Evolutionary conservation across 805 yeast genomes (phyloP).

Genomic region (Yarrowia sp.): DNA sequence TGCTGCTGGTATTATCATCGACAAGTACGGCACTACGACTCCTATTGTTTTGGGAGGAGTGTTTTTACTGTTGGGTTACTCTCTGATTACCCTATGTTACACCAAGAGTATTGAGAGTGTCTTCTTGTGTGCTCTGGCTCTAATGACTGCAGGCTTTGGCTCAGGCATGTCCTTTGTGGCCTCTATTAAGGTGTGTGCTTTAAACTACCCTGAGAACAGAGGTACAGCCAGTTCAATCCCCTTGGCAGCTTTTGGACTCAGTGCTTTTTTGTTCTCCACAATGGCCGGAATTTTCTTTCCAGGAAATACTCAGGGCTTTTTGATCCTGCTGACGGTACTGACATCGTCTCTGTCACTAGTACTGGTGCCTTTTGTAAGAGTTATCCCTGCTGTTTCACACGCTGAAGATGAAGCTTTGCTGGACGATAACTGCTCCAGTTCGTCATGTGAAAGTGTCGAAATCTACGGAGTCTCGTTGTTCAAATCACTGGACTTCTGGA

Average conservation of each 20-base stretch:
- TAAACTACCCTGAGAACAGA: conserved; percentile 54
- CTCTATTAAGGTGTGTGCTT: conserved; percentile 69
- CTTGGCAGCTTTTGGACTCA: conserved; percentile 17
- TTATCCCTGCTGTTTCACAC: neutral
- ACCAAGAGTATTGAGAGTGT: conserved; percentile 38
- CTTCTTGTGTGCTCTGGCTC: conserved; percentile 44
- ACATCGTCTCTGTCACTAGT: conserved; percentile 48
- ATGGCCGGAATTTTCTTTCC: conserved; percentile 54
- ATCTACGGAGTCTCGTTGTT: conserved; percentile 29
- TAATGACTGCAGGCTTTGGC: conserved; percentile 56
- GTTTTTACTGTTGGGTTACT: conserved; percentile 54
- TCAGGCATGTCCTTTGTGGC: conserved; percentile 64
- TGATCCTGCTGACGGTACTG: conserved; percentile 45
- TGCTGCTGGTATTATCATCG: conserved; percentile 34
- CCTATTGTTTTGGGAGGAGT: conserved; percentile 55
- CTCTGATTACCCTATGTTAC: conserved; percentile 52
- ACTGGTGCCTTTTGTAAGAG: conserved; percentile 56
- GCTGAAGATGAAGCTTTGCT: conserved; percentile 12
- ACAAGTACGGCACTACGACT: conserved; percentile 30
- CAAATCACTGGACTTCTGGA: conserved; percentile 31
- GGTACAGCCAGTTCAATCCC: conserved; percentile 27
- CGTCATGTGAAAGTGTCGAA: conserved; percentile 33
- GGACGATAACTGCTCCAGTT: neutral
- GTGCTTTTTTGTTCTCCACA: conserved; percentile 61
- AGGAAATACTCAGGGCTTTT: conserved; percentile 57